Base-by-base conservation (phyloP, 495 filamentous ascomycete genomes). In the Talaromyces liani region DNA sequence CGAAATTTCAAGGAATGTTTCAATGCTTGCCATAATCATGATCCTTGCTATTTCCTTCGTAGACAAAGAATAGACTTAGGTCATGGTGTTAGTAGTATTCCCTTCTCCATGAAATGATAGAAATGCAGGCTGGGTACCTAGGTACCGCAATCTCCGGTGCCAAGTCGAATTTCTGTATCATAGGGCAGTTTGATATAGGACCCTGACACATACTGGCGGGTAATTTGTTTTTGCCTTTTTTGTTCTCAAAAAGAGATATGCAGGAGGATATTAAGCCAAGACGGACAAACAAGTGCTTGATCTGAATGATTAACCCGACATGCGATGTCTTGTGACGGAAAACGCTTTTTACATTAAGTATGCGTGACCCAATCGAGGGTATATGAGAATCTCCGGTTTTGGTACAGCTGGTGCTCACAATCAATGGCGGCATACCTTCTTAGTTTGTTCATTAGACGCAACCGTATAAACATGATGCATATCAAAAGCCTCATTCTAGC, bases 401-500 rank as follows among this genome's bases (percentile, higher is more conserved):
- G 54, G 54, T 33, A 1, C 14, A 33, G 27, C 27, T 36, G 18
- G 2, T 58, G 6, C 31, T n/a, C 56, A 58, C 22, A 20, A 22
- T 58, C 25, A 22, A 4, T 36, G 2, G 16, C 56, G 8, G n/a
- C 8, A 33, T 58, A 18, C 29, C 16, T 58, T 36, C 18, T 7
- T 34, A 18, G n/a, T 18, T 58, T 58, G 27, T 6, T 33, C 12
- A 14, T 2, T 36, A 18, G 10, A 58, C 22, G 16, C 1, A 58
- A 36, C 14, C 18, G 16, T 9, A 18, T 9, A 58, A 58, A 58
- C 56, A 31, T 29, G n/a, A 61, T 61, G 58, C 58, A 61, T 31
- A 49, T 61, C 41, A 47, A 24, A 61, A 61, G 36, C 24, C 29
- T 61, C 41, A 45, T 61, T 31, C 58, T 61, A 16, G 58, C 24